Base-by-base conservation (phyloP, 192 early-diverging fungal species). In the Mortierella antarctica region DNA sequence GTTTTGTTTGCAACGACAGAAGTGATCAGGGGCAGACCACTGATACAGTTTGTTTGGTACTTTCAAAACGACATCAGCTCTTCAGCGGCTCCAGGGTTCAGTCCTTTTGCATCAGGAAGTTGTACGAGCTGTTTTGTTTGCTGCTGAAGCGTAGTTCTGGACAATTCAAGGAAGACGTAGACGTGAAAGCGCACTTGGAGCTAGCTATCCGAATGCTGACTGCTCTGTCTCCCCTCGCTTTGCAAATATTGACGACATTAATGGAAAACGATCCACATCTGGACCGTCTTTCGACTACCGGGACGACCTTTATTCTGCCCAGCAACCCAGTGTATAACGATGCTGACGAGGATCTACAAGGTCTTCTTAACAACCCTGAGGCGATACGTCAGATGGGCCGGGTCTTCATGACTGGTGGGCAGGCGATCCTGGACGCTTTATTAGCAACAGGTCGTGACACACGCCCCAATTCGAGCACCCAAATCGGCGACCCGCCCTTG, bases 351-450 rank as follows among this genome's bases (percentile, higher is more conserved):
- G 44, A 50, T 8, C 70, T 52, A 58, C 57, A 67, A 8, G n/a
- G 49, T 4, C n/a, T 67, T 8, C 21, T 57, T 2, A 62, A 52
- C 2, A 75, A 62, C 8, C 58, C 65, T 17, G 65, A 68, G 53
- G 65, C 60, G 11, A 48, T 67, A 2, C 65, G 73, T 63, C 73
- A 75, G 47, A 65, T 75, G 2, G 73, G 73, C 4, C 58, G 58
- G 4, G 48, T 75, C 13, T 49, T 62, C 9, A 39, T 75, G 21
- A 57, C 58, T 7, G 65, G 65, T 9, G 42, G 17, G 4, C 39
- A 68, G 9, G 54, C 54, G 8, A 75, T 57, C n/a, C 65, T 75
- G 12, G 63, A 62, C 8, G 57, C 42, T 8, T 14, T 73, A 9
- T 15, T 45, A 20, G 9, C 12, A 1, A 55, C 23, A 18, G 17